Conservation (phyloP, 2,329 filamentous ascomycete genomes). For the Aureobasidium zeae region DNA sequence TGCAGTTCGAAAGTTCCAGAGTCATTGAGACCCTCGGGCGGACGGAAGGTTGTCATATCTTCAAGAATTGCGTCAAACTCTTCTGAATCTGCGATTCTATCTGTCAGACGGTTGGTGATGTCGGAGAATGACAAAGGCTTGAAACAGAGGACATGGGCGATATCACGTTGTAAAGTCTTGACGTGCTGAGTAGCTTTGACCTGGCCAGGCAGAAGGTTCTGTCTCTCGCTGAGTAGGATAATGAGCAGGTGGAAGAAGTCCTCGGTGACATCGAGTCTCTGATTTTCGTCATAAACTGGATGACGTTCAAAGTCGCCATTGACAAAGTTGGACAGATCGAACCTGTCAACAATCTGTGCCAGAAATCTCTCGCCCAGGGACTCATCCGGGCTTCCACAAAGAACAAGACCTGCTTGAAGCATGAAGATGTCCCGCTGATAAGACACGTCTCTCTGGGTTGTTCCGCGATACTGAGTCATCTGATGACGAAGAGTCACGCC, state of each 20-base stretch:
- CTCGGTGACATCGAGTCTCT: conserved; percentile 87
- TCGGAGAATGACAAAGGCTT: conserved; percentile 93
- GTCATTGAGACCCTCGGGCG: conserved; percentile 84
- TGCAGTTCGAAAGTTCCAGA: conserved; percentile 91
- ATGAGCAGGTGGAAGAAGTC: conserved; percentile 93
- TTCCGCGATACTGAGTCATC: conserved; percentile 84
- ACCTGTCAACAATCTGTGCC: conserved; percentile 83
- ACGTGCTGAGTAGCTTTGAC: conserved; percentile 49
- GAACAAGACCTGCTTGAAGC: conserved; percentile 78
- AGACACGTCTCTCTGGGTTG: conserved; percentile 80
- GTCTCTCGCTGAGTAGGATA: conserved; percentile 80
- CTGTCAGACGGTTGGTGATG: conserved; percentile 73
- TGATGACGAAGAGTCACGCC: conserved; percentile 93
- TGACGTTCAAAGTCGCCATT: conserved; percentile 69
- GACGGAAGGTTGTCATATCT: conserved; percentile 79
- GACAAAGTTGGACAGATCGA: conserved; percentile 80
- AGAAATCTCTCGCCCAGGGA: conserved; percentile 49
- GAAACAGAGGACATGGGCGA: conserved; percentile 90
- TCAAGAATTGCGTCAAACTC: conserved; percentile 77
- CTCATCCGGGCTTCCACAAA: conserved; percentile 65
- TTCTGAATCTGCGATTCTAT: conserved; percentile 81
- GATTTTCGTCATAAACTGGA: conserved; percentile 70
- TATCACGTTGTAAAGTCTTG: conserved; percentile 68
- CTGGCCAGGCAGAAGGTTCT: conserved; percentile 61
- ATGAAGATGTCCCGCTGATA: conserved; percentile 94